These are phyloP conservation scores for Polygonum aviculare DNA, from an alignment of 148 eudicot species.

Conservation along the genomic window DNA sequence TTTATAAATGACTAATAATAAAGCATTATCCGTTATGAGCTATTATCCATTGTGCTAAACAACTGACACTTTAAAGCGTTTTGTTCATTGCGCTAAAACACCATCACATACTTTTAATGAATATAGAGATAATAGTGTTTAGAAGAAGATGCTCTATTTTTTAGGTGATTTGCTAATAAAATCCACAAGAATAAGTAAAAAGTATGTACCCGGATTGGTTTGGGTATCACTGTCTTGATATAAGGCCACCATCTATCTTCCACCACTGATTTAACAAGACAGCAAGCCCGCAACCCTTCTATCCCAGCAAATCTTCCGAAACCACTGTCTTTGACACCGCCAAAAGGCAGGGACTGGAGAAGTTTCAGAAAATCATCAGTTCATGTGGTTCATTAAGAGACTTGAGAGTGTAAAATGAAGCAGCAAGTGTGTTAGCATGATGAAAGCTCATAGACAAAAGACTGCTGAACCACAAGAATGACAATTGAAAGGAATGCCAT, in stretches of 20 bases:
- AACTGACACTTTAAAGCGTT: neutral
- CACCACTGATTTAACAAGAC: conserved; percentile 85
- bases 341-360: conserved; percentile 88
- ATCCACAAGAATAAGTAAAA: neutral
- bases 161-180: neutral
- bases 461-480: neutral
- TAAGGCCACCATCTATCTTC: conserved; percentile 98
- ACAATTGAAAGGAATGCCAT: neutral
- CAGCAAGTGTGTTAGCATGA: neutral
- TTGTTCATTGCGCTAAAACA: neutral
- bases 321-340: conserved; percentile 95
- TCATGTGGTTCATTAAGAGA: neutral
- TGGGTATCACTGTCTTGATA: conserved; percentile 84
- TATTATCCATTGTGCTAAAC: neutral
- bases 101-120: neutral
- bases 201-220: conserved; percentile 73
- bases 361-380: neutral
- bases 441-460: neutral
- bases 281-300: conserved; percentile 93
- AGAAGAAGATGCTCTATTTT: neutral
- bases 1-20: no score
- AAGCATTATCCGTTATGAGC: neutral
- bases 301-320: conserved; percentile 97
- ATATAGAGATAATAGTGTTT: neutral
- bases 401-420: neutral